These are phyloP conservation scores for Arthrobotrys iridis DNA, from an alignment of 2,329 filamentous ascomycete species.

Conservation along the genomic window DNA sequence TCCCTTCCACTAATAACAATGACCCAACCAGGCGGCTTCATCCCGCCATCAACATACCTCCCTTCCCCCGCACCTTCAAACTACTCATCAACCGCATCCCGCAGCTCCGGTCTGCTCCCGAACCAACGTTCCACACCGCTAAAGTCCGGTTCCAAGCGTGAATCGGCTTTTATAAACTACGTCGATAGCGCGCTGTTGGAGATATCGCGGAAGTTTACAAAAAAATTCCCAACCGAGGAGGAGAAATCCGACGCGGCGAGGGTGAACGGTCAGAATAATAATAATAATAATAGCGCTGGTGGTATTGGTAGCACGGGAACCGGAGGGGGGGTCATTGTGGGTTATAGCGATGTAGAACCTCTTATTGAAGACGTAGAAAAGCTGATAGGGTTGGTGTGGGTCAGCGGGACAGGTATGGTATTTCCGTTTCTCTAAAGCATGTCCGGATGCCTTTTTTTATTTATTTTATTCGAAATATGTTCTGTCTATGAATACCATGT, in stretches of 20 bases:
- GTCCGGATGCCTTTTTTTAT: too few relatives aligned
- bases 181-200: constrained; percentile 44
- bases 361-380: constrained; percentile 37
- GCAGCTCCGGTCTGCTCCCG: constrained; percentile 39
- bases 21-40: constrained; percentile 45
- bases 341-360: constrained; percentile 51
- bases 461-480: neutral
- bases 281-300: neutral
- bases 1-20: neutral
- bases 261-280: neutral
- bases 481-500: too few relatives aligned
- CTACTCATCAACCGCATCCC: constrained; percentile 39
- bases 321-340: constrained; percentile 12
- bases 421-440: too few relatives aligned
- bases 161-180: constrained; percentile 49
- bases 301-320: neutral
- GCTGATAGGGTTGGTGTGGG: constrained; percentile 46
- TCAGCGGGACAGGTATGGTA: constrained; percentile 45
- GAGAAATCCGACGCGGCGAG: constrained; percentile 29
- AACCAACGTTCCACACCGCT: constrained; percentile 41
- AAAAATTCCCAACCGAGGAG: constrained; percentile 47
- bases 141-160: constrained; percentile 42
- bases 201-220: constrained; percentile 53
- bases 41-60: constrained; percentile 37
- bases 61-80: constrained; percentile 44